Conservation (phyloP, 2,329 filamentous ascomycete genomes). For the Aureobasidium vineae region DNA sequence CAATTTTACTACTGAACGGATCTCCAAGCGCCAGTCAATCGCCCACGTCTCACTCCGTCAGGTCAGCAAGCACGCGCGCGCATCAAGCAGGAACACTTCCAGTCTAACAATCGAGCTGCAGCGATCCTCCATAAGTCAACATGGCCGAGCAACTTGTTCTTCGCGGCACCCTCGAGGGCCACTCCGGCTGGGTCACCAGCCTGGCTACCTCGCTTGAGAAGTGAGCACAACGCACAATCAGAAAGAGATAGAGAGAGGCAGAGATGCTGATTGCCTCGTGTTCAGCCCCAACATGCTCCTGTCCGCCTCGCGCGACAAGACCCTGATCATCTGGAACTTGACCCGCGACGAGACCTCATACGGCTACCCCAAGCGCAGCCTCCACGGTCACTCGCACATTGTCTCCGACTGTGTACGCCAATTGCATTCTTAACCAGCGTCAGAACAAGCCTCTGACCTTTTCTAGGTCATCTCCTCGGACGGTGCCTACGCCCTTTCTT, state of each 20-base stretch:
- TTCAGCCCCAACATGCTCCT: conserved; percentile 97
- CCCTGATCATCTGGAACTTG: conserved; percentile 99
- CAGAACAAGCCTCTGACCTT: conserved; percentile 10
- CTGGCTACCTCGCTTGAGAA: conserved; percentile 99
- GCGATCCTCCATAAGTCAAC: conserved; percentile 26
- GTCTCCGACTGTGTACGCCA: conserved; percentile 97
- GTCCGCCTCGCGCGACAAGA: conserved; percentile 96
- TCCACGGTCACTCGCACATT: conserved; percentile 99
- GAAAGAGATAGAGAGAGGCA: conserved; percentile 27
- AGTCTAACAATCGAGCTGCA: conserved; percentile 19
- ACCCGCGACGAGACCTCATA: conserved; percentile 98
- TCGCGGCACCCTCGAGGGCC: conserved; percentile 62
- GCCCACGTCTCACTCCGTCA: conserved; percentile 26
- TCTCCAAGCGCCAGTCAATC: conserved; percentile 25
- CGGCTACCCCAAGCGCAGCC: conserved; percentile 98
- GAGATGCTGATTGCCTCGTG: conserved; percentile 36
- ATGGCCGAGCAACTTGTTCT: conserved; percentile 47
- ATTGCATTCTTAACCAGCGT: conserved; percentile 11
- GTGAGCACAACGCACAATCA: conserved; percentile 55
- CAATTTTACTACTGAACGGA: background rate
- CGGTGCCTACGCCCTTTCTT: conserved; percentile 97
- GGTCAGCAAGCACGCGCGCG: conserved; percentile 21
- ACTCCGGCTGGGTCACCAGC: conserved; percentile 99
- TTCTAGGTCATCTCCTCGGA: conserved; percentile 95
- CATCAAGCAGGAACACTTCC: background rate